A percentile compares a stretch with the other conserved stretches of the same genome.
Evolutionary conservation across 768 basidiomycete species (phyloP).

Genomic region (Lactifluus pinguis): DNA sequence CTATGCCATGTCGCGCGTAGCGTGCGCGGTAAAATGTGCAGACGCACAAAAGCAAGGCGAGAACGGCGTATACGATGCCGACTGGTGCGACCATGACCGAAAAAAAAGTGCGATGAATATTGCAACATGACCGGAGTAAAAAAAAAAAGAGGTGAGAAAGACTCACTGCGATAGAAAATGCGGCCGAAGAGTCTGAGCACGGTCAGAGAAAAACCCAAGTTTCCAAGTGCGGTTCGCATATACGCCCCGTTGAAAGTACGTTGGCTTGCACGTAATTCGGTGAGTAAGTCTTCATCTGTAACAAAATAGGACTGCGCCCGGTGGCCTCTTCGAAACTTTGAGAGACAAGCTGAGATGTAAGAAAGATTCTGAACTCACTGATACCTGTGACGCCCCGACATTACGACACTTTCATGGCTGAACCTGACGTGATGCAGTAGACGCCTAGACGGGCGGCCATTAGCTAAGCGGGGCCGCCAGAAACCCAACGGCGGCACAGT

Average conservation of each 20-base stretch:
- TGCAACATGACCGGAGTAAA: neutral
- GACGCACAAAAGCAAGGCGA: conserved; percentile 52
- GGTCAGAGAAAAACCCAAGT: conserved; percentile 63
- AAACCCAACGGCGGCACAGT: too few relatives aligned
- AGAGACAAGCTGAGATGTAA: neutral
- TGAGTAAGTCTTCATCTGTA: conserved; percentile 31
- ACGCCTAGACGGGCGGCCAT: too few relatives aligned
- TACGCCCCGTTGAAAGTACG: conserved; percentile 83
- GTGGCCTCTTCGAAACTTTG: conserved; percentile 24
- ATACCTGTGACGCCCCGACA: too few relatives aligned
- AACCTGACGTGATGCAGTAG: too few relatives aligned
- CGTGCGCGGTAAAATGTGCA: conserved; percentile 51
- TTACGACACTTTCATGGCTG: too few relatives aligned
- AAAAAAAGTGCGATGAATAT: neutral
- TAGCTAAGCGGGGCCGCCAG: too few relatives aligned
- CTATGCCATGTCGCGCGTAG: conserved; percentile 68
- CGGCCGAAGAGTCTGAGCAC: conserved; percentile 73
- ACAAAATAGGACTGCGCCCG: conserved; percentile 25
- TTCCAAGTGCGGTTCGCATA: conserved; percentile 62
- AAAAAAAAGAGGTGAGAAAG: conserved; percentile 40
- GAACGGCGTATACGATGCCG: conserved; percentile 54
- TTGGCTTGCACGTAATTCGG: conserved; percentile 70
- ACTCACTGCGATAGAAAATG: neutral
- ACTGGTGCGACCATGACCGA: conserved; percentile 23
- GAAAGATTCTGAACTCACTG: neutral